phyloP scores from a whole-genome alignment of 139 green algal genomes.

The Chlorella sp. region DNA sequence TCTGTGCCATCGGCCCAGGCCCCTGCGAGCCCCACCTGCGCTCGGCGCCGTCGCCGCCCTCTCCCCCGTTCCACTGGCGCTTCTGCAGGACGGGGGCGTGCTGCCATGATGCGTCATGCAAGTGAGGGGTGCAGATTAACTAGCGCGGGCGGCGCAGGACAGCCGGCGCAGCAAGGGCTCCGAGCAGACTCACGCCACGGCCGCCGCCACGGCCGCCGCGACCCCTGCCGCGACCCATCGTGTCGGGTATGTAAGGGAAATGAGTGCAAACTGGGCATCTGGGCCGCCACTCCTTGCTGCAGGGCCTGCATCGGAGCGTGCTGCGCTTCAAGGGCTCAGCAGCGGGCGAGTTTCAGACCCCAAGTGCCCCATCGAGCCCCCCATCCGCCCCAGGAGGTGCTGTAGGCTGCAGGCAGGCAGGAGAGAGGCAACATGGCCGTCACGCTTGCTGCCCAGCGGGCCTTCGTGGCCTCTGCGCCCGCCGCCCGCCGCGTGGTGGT shows the following conservation, averaged over 20 bases:
- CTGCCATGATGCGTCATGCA: too few relatives aligned
- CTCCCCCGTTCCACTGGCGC: neutral
- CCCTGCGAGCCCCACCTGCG: too few relatives aligned
- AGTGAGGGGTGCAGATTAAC: neutral
- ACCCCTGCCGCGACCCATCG: constrained; percentile 34
- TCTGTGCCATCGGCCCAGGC: too few relatives aligned
- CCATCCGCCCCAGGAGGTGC: too few relatives aligned
- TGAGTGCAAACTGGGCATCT: neutral
- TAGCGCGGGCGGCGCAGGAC: too few relatives aligned
- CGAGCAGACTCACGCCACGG: neutral
- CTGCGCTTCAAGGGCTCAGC: too few relatives aligned
- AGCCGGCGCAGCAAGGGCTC: neutral
- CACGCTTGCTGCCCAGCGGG: neutral
- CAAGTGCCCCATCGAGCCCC: too few relatives aligned
- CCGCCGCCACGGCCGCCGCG: neutral
- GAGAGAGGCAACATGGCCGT: too few relatives aligned
- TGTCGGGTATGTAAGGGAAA: neutral
- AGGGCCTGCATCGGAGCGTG: too few relatives aligned
- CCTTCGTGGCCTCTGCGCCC: neutral
- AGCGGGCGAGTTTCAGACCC: too few relatives aligned
- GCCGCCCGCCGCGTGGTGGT: constrained; percentile 17
- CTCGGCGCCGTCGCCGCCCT: neutral
- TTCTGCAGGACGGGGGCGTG: neutral
- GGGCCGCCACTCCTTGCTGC: too few relatives aligned
- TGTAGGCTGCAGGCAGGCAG: too few relatives aligned